Base-by-base conservation (phyloP, 371 early-diverging fungal species). In the Syncephalis fuscata region DNA sequence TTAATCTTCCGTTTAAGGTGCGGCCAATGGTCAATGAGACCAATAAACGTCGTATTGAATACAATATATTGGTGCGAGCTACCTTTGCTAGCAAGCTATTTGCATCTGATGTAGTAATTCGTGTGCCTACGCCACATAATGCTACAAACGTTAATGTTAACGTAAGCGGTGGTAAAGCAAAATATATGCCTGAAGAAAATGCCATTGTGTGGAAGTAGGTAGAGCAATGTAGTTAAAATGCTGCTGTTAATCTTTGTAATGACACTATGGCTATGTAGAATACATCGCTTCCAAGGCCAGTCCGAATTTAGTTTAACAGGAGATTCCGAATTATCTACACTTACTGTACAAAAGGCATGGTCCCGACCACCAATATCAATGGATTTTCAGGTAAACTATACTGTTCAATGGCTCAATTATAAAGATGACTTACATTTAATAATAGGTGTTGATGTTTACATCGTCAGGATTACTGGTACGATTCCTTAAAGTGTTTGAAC, bases 401-500 rank as follows among this genome's bases (percentile, higher is more conserved):
- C 7, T 32, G 11, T 4, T 32, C 32, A 32, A 4, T 32, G 4
- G 32, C 11, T 4, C 32, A 32, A 32, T 32, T 32, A 32, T 32
- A 32, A 32, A 7, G 32, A 32, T 32, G 32, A 32, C 32, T n/a
- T n/a, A n/a, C n/a, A n/a, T n/a, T n/a, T n/a, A n/a, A n/a, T n/a
- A n/a, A n/a, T n/a, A 64, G 65, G 66, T 72, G 45, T 46, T 52
- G 11, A 52, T 52, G 52, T 52, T 52, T 37, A 48, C 49, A n/a
- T 51, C 52, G 9, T 87, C 87, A 5, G 88, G 88, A 24, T 59
- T 88, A 50, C 67, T 85, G 57, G 91, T 91, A 19, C 71, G 87
- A 54, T 91, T 84, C 68, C 57, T 91, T 45, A 88, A 91, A 63
- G 85, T 88, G 23, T 88, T 88, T 67, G 91, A 91, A 54, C 86